These are phyloP conservation scores for Pelargonium exstipulatum DNA, from an alignment of 441 rosid genomes.

Conservation along the genomic window DNA sequence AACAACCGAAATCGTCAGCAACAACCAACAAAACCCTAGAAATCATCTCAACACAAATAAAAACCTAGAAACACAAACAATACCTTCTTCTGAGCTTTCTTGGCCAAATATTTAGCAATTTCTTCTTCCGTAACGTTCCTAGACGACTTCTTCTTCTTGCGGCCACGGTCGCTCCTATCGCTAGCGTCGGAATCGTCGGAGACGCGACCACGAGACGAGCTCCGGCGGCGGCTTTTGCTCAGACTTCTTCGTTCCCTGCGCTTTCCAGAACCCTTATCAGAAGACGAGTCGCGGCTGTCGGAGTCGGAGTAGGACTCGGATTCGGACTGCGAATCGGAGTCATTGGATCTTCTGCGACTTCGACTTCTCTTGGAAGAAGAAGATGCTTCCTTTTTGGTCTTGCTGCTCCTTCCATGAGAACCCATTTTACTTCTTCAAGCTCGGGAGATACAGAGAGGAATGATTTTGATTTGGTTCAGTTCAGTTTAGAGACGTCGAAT, in stretches of 20 bases:
- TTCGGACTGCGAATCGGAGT: slow-evolving; percentile 28
- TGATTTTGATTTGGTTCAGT: not conserved
- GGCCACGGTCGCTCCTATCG: slow-evolving; percentile 32
- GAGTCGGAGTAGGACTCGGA: slow-evolving; percentile 27
- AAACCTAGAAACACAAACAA: not conserved
- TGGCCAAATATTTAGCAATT: slow-evolving; percentile 60
- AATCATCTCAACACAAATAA: not conserved
- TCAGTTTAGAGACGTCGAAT: not conserved
- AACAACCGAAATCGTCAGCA: slow-evolving; percentile 14
- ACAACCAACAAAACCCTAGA: slow-evolving; percentile 13
- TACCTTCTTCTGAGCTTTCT: slow-evolving; percentile 82
- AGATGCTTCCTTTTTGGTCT: slow-evolving; percentile 28
- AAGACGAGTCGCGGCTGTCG: slow-evolving; percentile 19
- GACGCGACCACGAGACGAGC: slow-evolving; percentile 15
- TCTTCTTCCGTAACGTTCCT: slow-evolving; percentile 54
- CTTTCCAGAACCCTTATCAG: slow-evolving; percentile 24
- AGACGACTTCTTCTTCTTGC: slow-evolving; percentile 43
- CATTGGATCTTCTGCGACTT: slow-evolving; percentile 26
- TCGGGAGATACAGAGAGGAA: not conserved
- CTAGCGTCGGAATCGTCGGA: slow-evolving; percentile 30
- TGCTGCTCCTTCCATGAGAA: slow-evolving; percentile 18
- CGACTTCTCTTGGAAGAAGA: slow-evolving; percentile 27
- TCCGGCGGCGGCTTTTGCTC: slow-evolving; percentile 27
- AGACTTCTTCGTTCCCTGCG: slow-evolving; percentile 31
- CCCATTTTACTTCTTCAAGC: slow-evolving; percentile 11